A percentile compares a stretch with the other conserved stretches of the same genome.
phyloP scores from a whole-genome alignment of 148 eudicot species.

The Pharnaceum exiguum region DNA sequence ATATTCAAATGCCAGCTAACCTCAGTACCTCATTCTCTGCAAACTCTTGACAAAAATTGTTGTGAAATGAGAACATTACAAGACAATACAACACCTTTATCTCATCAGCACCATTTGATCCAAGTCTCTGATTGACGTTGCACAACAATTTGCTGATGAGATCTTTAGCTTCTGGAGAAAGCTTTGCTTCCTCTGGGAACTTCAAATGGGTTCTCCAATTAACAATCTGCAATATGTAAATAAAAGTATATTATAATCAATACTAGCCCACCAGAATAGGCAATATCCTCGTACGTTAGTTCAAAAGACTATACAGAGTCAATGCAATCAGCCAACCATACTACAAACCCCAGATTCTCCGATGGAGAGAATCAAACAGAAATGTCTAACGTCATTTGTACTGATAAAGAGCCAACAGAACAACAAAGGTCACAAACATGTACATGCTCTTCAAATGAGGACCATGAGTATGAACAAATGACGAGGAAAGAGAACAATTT shows the following conservation, averaged over 20 bases:
- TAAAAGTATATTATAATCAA: too few relatives aligned
- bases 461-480: conserved; percentile 1
- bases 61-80: conserved; percentile 38
- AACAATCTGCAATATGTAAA: conserved; percentile 54
- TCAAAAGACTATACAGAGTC: too few relatives aligned
- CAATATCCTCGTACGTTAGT: too few relatives aligned
- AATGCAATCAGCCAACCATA: too few relatives aligned
- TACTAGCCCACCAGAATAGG: too few relatives aligned
- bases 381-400: too few relatives aligned
- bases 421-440: not conserved
- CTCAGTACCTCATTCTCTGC: not conserved
- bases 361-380: too few relatives aligned
- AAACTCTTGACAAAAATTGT: conserved; percentile 4
- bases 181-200: conserved; percentile 86
- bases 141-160: conserved; percentile 81
- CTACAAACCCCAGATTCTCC: too few relatives aligned
- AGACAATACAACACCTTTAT: conserved; percentile 86
- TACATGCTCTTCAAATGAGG: conserved; percentile 3
- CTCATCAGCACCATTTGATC: conserved; percentile 86
- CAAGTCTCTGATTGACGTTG: conserved; percentile 83
- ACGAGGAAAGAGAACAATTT: not conserved
- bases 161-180: conserved; percentile 84
- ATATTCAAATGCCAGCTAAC: conserved; percentile 9
- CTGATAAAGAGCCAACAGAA: too few relatives aligned
- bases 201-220: conserved; percentile 91